A percentile compares a stretch with the other conserved stretches of the same genome.
Evolutionary conservation across 768 basidiomycete genomes (phyloP).

Genomic region (Mycena olivaceomarginata): DNA sequence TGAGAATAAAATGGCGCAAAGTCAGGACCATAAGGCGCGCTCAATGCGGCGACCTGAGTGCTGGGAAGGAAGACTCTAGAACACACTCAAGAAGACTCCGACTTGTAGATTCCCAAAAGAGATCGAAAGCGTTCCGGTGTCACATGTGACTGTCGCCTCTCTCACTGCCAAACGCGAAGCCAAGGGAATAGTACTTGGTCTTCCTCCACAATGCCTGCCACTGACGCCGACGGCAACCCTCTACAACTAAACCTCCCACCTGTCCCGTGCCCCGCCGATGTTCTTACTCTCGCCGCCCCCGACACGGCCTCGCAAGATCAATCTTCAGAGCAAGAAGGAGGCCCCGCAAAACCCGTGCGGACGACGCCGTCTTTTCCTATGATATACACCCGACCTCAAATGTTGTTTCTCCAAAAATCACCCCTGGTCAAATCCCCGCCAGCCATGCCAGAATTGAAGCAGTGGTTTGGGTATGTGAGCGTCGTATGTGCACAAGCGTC

Average conservation of each 20-base stretch:
- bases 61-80: not conserved
- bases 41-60: not conserved
- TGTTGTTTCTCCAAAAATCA: conserved; percentile 83
- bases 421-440: conserved; percentile 82
- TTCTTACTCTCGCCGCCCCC: conserved; percentile 45
- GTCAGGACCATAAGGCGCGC: conserved; percentile 57
- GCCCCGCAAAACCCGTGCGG: conserved; percentile 51
- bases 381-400: conserved; percentile 82
- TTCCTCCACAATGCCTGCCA: conserved; percentile 45
- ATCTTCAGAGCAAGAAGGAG: conserved; percentile 53
- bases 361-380: conserved; percentile 61
- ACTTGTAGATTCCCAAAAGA: too few species aligned
- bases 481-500: conserved; percentile 33
- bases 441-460: conserved; percentile 88
- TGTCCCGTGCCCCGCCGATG: conserved; percentile 39
- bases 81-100: not conserved
- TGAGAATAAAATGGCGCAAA: conserved; percentile 86
- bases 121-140: not conserved
- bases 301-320: conserved; percentile 46
- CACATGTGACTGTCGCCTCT: not conserved
- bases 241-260: conserved; percentile 37
- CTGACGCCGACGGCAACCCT: conserved; percentile 41
- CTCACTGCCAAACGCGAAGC: conserved; percentile 37
- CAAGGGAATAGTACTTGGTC: not conserved
- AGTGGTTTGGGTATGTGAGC: conserved; percentile 89